Base-by-base conservation (phyloP, 192 early-diverging fungal species). In the Chytriomyces sp. region DNA sequence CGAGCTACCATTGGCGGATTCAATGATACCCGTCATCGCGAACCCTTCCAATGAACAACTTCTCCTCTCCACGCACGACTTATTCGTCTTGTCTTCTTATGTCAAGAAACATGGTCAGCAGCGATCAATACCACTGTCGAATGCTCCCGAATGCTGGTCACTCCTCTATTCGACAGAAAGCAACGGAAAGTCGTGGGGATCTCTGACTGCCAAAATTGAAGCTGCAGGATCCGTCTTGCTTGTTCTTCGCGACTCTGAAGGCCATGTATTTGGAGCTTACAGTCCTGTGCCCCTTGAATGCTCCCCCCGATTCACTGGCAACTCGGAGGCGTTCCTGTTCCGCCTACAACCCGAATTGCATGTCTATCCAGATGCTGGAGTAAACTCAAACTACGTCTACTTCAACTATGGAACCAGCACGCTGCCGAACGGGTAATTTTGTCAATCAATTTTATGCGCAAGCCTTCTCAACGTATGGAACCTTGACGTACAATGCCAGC, bases 361-460 rank as follows among this genome's bases (percentile, higher is more conserved):
- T n/a, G 44, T 55, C 8, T 68, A 55, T 55, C 22, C 5, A 5
- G 49, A 52, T 1, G 32, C 28, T 0, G 49, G 52, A 6, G 52
- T 54, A 10, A 68, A 68, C 33, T 30, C 17, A 19, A 68, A 68
- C 28, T 30, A 68, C 34, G 22, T 53, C n/a, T 68, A 68, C 30
- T 68, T 68, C 30, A 68, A 68, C 32, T 68, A 53, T 55, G 65
- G 65, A n/a, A 68, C 39, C 28, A 33, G 25, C 22, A 68, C 65
- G n/a, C 34, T 68, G 14, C 65, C 65, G 10, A 68, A 68, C 34
- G 65, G 63, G n/a, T n/a, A n/a, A n/a, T n/a, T n/a, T n/a, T n/a
- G n/a, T n/a, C n/a, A n/a, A n/a, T n/a, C n/a, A n/a, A n/a, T n/a
- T n/a, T n/a, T n/a, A n/a, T n/a, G n/a, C n/a, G n/a, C n/a, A n/a